A percentile compares a stretch with the other conserved stretches of the same genome.
phyloP scores from a whole-genome alignment of 2,329 filamentous ascomycete species.

The Calonectria leucothoes region DNA sequence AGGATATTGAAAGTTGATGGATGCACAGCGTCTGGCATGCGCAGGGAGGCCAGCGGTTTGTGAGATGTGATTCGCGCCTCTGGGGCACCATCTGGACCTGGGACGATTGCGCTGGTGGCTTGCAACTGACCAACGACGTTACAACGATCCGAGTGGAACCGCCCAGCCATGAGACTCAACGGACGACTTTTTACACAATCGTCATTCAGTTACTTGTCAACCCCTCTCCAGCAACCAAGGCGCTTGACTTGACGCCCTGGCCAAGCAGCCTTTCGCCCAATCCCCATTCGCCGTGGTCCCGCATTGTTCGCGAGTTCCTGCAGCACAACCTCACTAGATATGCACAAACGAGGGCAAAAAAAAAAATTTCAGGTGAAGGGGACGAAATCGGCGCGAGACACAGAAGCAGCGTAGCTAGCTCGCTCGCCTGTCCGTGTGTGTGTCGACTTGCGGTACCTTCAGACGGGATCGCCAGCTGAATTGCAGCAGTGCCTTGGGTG shows the following conservation, averaged over 20 bases:
- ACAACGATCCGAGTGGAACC: slow-evolving; percentile 39
- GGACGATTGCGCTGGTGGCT: slow-evolving; percentile 34
- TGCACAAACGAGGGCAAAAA: neutral
- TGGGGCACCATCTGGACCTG: slow-evolving; percentile 22
- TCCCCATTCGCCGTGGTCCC: neutral
- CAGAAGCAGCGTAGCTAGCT: neutral
- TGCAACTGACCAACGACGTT: slow-evolving; percentile 37
- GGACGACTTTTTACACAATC: slow-evolving; percentile 13
- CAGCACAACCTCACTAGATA: neutral
- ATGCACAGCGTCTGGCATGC: slow-evolving; percentile 30
- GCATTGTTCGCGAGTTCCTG: slow-evolving; percentile 10
- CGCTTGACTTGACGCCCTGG: neutral
- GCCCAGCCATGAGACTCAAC: slow-evolving; percentile 21
- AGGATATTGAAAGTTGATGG: slow-evolving; percentile 16
- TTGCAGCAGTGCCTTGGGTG: neutral
- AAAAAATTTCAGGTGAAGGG: neutral
- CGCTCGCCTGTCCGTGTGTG: neutral
- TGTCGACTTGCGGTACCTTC: neutral
- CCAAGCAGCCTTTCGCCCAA: neutral
- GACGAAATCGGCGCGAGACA: neutral
- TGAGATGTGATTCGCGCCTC: slow-evolving; percentile 35
- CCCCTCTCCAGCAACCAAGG: neutral
- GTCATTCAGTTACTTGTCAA: neutral
- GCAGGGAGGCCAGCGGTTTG: slow-evolving; percentile 26
- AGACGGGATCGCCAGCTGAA: neutral